Conservation (phyloP, 768 basidiomycete genomes). For the Russula lepida region DNA sequence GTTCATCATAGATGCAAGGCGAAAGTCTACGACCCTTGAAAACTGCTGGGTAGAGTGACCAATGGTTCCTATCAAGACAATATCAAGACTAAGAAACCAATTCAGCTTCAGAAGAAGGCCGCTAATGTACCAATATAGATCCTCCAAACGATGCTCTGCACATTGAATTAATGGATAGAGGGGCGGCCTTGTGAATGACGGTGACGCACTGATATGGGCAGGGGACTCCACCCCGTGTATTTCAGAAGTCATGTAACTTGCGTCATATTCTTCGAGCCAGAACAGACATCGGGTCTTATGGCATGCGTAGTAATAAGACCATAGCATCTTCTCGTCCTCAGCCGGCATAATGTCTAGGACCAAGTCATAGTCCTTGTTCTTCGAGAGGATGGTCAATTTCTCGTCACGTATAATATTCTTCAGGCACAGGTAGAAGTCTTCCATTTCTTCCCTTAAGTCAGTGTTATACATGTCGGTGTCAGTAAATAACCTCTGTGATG, state of each 20-base stretch:
- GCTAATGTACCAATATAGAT: slow-evolving; percentile 23
- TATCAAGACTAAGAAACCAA: not conserved
- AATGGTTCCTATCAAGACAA: slow-evolving; percentile 21
- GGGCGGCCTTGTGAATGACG: not conserved
- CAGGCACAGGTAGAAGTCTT: slow-evolving; percentile 22
- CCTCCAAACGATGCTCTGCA: slow-evolving; percentile 21
- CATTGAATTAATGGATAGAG: not conserved
- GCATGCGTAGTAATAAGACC: slow-evolving; percentile 45
- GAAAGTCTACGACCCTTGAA: slow-evolving; percentile 10
- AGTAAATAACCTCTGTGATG: slow-evolving; percentile 41
- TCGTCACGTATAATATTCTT: slow-evolving; percentile 14
- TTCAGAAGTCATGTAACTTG: slow-evolving; percentile 27
- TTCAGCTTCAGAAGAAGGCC: not conserved
- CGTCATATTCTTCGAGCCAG: slow-evolving; percentile 41
- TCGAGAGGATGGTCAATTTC: slow-evolving; percentile 12
- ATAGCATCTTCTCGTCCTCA: slow-evolving; percentile 25
- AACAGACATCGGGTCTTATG: slow-evolving; percentile 41
- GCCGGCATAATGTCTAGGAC: slow-evolving; percentile 24
- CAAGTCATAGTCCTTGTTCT: slow-evolving; percentile 15
- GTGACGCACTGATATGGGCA: slow-evolving; percentile 18
- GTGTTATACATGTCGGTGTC: slow-evolving; percentile 43
- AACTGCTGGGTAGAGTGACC: slow-evolving; percentile 24
- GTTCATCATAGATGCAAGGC: slow-evolving; percentile 24
- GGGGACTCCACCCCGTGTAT: slow-evolving; percentile 5
- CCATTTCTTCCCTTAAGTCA: slow-evolving; percentile 29